Base-by-base conservation (phyloP, 169 alveolate species). In the Eimeria nieschulzi region DNA sequence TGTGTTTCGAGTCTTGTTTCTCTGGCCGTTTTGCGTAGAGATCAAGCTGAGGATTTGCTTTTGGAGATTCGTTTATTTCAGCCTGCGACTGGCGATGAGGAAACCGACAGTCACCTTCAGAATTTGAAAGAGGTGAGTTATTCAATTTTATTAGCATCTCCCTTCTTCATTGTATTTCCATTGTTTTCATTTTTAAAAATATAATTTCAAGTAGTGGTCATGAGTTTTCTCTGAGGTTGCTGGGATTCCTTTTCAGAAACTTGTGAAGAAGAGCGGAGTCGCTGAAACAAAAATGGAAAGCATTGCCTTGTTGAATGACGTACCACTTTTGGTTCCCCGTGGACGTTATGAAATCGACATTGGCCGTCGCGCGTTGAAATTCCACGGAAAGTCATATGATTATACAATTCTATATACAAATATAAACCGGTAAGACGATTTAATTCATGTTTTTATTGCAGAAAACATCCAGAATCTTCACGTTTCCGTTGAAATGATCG, bases 311-410 rank as follows among this genome's bases (percentile, higher is more conserved):
- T 95, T 98, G 92, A 94, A 97, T 79, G 99, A 98, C 79, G 96
- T 98, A 63, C 99, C 98, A 23, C 95, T 98, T 90, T 80, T 98
- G 76, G 99, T 98, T 19, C 99, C 99, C 25, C 97, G 99, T 91
- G 99, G 99, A 15, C 97, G 99, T 90, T 98, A 97, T 92, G 98
- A 97, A 73, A 94, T 98, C 71, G 99, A 97, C 90, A 96, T 98
- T 93, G 97, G 97, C 73, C 92, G 97, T 23, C 94, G 95, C 87
- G 96, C 97, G 55, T 95, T 98, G 92, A 98, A 98, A 91, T 96
- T 98, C 23, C 99, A 98, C 93, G 99, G 99, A 8, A 97, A 98
- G 94, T 96, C 99, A 10, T 97, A 97, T 95, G 99, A 98, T 92
- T 98, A 98, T 94, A 98, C 98, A 83, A 95, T 98, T 80, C 96